Evolutionary conservation across 352 stramenopile species (phyloP).

Genomic region (Paralagenidium karlingii): DNA sequence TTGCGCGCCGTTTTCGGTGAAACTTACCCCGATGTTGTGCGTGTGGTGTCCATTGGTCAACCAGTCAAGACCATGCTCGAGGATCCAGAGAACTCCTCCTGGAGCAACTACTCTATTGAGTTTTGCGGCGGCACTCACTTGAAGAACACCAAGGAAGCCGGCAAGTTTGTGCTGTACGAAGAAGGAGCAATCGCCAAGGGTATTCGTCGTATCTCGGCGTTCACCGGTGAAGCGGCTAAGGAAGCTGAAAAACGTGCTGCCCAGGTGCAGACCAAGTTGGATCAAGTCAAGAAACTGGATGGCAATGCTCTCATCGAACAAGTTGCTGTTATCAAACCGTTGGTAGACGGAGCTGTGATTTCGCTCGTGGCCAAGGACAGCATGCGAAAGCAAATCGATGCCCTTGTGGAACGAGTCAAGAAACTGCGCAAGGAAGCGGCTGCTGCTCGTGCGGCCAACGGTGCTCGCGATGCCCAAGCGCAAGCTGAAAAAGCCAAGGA

Average conservation of each 20-base stretch:
- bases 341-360: slow-evolving; percentile 83
- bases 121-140: slow-evolving; percentile 99
- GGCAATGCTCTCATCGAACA: slow-evolving; percentile 72
- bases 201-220: slow-evolving; percentile 92
- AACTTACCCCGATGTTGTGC: slow-evolving; percentile 97
- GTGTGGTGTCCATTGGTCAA: slow-evolving; percentile 93
- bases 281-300: slow-evolving; percentile 60
- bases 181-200: slow-evolving; percentile 95
- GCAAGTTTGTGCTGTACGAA: slow-evolving; percentile 95
- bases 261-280: slow-evolving; percentile 62
- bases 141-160: slow-evolving; percentile 92
- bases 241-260: slow-evolving; percentile 79
- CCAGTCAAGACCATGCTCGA: slow-evolving; percentile 56
- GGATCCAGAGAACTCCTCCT: slow-evolving; percentile 82
- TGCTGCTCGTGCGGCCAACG: slow-evolving; percentile 48
- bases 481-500: slow-evolving; percentile 46
- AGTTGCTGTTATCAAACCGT: slow-evolving; percentile 85
- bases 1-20: slow-evolving; percentile 98
- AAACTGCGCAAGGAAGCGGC: slow-evolving; percentile 71
- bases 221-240: slow-evolving; percentile 83
- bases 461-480: slow-evolving; percentile 38
- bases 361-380: slow-evolving; percentile 84
- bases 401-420: slow-evolving; percentile 63
- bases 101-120: slow-evolving; percentile 92
- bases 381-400: slow-evolving; percentile 61